These are phyloP conservation scores for Paramecium sexaurelia DNA, from an alignment of 73 alveolate species.

Conservation along the genomic window DNA sequence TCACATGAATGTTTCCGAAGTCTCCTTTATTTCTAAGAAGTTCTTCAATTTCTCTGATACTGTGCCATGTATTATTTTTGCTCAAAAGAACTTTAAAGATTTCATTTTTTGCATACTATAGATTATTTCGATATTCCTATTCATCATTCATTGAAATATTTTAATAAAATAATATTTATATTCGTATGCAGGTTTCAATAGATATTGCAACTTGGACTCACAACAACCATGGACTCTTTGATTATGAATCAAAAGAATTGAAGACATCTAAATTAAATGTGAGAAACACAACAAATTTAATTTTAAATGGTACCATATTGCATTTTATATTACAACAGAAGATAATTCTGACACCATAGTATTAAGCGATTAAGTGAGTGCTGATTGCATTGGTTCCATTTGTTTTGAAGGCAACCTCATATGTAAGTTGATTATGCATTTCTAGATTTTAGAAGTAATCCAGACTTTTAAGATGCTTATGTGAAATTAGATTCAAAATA, in stretches of 20 bases:
- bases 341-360: neutral
- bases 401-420: neutral
- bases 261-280: neutral
- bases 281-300: neutral
- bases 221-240: neutral
- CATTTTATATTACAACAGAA: neutral
- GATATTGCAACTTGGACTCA: constrained; percentile 27
- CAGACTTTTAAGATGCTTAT: constrained; percentile 20
- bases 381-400: neutral
- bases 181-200: neutral
- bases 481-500: constrained; percentile 14
- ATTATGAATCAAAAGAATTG: constrained; percentile 6
- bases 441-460: neutral
- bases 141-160: neutral
- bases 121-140: neutral
- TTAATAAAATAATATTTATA: neutral
- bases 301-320: neutral
- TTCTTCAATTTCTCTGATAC: neutral
- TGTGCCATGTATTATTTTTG: neutral
- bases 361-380: neutral
- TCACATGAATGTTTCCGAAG: neutral
- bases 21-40: neutral
- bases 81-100: neutral
- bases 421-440: neutral
- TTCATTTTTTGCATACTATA: neutral